Evolutionary conservation across 139 green algal species (phyloP), one percentile per base, ranked within the genome.

Genomic region (Coccomyxa sp.): DNA sequence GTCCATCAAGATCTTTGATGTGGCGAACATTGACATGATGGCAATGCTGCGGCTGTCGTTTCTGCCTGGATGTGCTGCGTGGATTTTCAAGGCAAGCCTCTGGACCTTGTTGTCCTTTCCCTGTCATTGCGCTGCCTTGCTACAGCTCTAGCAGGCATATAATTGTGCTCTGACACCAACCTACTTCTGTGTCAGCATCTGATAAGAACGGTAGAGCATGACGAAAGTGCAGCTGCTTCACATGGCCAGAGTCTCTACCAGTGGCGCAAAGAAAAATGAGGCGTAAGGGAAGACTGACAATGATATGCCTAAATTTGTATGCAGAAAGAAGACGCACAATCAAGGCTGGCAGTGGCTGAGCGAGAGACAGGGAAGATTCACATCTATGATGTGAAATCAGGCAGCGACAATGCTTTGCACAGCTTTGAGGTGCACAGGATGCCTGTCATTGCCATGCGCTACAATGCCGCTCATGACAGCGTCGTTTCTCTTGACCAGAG

Each of bases 1-100:
- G 8, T 78, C 85, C 1, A 78, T 82, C 12, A 88, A 88, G 81
- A 77, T 99, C 37, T 99, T 94, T 86, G 96, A 99, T 81, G 92
- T 99, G 22, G 80, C 93, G 29, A 96, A 84, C 72, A 98, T 98
- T 74, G 96, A 99, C 91, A 97, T 99, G 92, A 97, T 98, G 41
- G 85, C 92, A 18, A 99, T 99, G 95, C 81, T 98, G 54, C 81
- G 87, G 39, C 86, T 98, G 70, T 64, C 79, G 35, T 99, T 91
- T 82, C 83, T 89, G 36, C 95, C 96, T 8, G 86, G 86, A 0
- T 91, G 80, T n/a, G 92, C 89, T 14, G 91, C 93, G 72, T 98
- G 95, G 94, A 90, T 95, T 55, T 97, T 89, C 81, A 88, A 90
- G 89, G 91, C 91, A 68, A 9, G 34, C 0, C n/a, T n/a, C n/a